These are phyloP conservation scores for Exobasidium cylindrosporum DNA, from an alignment of 1,284 basidiomycete genomes.

Conservation along the genomic window DNA sequence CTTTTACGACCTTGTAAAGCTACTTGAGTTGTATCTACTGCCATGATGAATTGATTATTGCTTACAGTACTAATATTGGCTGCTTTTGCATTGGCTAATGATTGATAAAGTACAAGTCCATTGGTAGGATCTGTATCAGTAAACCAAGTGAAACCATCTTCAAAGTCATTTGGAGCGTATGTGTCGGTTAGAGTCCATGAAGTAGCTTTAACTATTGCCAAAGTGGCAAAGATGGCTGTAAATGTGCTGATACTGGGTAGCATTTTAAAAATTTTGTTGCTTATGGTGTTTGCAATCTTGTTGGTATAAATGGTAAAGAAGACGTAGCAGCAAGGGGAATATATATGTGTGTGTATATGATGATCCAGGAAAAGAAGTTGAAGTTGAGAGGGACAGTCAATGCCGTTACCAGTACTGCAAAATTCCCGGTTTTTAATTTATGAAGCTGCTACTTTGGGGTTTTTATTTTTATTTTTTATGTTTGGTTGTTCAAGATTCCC, in stretches of 20 bases:
- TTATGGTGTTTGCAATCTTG: too few species aligned
- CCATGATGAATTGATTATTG: conserved; percentile 37
- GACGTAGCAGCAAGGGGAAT: too few species aligned
- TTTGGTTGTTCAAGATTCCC: too few species aligned
- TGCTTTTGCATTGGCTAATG: conserved; percentile 22
- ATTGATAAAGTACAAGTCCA: conserved; percentile 45
- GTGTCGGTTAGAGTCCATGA: conserved; percentile 28
- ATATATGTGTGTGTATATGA: too few species aligned
- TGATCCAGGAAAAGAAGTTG: too few species aligned
- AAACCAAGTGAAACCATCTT: conserved; percentile 38
- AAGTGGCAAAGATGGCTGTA: not conserved
- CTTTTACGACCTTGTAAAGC: conserved; percentile 34
- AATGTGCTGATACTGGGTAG: conserved; percentile 4
- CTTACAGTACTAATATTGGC: conserved; percentile 44
- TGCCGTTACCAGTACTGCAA: too few species aligned
- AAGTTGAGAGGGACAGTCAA: too few species aligned
- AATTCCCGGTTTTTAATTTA: too few species aligned
- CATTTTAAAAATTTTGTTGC: too few species aligned
- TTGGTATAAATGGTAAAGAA: too few species aligned
- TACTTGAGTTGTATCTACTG: conserved; percentile 33
- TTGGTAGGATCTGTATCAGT: conserved; percentile 38
- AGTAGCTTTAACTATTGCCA: conserved; percentile 14
- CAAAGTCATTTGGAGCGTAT: conserved; percentile 33
- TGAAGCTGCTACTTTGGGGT: too few species aligned
- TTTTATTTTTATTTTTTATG: too few species aligned